Conservation (phyloP, 2,329 filamentous ascomycete genomes). For the Penicillium sp. region DNA sequence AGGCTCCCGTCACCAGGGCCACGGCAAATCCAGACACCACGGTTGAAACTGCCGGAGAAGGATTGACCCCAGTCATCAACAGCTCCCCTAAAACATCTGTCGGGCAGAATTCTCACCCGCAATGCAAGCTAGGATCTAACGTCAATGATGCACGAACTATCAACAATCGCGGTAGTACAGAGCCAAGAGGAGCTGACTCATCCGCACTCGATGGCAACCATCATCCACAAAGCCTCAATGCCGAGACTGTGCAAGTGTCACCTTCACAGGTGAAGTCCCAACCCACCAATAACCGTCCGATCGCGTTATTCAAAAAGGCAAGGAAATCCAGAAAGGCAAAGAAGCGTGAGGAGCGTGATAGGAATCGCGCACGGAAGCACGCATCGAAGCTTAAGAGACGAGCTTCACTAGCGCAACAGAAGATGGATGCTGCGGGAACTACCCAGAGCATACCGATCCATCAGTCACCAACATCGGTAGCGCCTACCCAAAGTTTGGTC, state of each 20-base stretch:
- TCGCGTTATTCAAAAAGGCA: background rate
- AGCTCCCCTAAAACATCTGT: background rate
- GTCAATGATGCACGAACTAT: too few species aligned
- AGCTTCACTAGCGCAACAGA: background rate
- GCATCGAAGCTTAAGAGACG: background rate
- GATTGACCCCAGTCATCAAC: background rate
- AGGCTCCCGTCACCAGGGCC: background rate
- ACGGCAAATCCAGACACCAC: background rate
- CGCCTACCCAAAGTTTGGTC: background rate
- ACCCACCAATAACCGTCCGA: background rate
- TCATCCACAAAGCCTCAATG: too few species aligned
- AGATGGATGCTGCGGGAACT: background rate
- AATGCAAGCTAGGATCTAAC: too few species aligned
- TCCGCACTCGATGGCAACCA: too few species aligned
- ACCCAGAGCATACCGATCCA: background rate
- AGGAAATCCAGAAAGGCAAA: too few species aligned
- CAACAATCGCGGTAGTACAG: too few species aligned
- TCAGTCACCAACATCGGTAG: background rate
- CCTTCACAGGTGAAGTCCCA: background rate
- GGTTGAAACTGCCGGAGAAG: background rate
- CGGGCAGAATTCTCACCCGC: too few species aligned
- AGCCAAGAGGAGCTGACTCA: too few species aligned
- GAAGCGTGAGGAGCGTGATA: background rate
- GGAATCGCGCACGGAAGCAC: slow-evolving; percentile 4
- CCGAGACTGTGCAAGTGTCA: too few species aligned